These are phyloP conservation scores for Plasmodium gonderi DNA, from an alignment of 169 alveolate species.

Conservation along the genomic window DNA sequence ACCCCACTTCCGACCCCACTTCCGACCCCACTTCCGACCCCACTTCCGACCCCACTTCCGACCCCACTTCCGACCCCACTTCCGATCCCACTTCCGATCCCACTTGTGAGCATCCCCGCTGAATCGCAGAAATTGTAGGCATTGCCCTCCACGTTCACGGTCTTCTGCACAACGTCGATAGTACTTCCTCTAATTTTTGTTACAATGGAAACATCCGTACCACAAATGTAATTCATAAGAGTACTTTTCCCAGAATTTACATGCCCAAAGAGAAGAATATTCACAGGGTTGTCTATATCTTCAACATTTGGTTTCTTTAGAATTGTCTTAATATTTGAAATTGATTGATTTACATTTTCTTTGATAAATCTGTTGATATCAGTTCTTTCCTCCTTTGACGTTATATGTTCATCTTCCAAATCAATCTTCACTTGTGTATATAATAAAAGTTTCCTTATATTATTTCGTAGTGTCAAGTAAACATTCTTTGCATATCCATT, in stretches of 20 bases:
- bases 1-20: neutral
- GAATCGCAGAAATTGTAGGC: slow-evolving; percentile 78
- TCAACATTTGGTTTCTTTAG: slow-evolving; percentile 37
- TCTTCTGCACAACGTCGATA: slow-evolving; percentile 78
- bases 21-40: neutral
- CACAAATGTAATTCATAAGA: slow-evolving; percentile 77
- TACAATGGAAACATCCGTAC: slow-evolving; percentile 78
- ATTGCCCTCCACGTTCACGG: slow-evolving; percentile 59
- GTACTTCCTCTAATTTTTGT: slow-evolving; percentile 83
- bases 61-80: neutral
- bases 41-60: too few species aligned
- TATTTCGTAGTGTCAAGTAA: neutral
- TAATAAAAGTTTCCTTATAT: slow-evolving; percentile 1
- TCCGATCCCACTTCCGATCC: neutral
- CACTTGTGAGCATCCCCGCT: slow-evolving; percentile 74
- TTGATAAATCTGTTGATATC: neutral
- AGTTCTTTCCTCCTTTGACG: neutral
- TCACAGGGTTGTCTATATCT: slow-evolving; percentile 47
- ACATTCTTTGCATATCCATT: slow-evolving; percentile 40
- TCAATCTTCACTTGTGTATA: slow-evolving; percentile 41
- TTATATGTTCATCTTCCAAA: slow-evolving; percentile 43
- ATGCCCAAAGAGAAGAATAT: slow-evolving; percentile 78
- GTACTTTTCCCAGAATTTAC: slow-evolving; percentile 86
- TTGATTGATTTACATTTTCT: neutral
- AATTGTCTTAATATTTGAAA: slow-evolving; percentile 30